Evolutionary conservation across 2,329 filamentous ascomycete species (phyloP).

Genomic region (Didymella keratinophila): DNA sequence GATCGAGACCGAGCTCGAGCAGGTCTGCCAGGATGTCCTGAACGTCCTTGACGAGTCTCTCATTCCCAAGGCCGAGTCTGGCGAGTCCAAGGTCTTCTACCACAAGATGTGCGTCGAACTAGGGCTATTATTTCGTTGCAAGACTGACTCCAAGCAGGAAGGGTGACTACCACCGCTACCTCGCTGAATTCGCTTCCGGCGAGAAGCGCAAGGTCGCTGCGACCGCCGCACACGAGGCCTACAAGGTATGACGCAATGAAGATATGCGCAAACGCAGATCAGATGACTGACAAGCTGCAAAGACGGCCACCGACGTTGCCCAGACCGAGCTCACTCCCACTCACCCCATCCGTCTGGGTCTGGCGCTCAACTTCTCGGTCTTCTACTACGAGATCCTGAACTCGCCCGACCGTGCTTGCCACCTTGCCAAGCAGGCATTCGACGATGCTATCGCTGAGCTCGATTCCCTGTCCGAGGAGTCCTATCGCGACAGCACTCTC

Average conservation of each 20-base stretch:
- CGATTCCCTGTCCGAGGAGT: slow-evolving; percentile 96
- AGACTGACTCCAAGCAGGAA: slow-evolving; percentile 68
- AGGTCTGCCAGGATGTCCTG: slow-evolving; percentile 97
- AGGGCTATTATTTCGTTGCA: slow-evolving; percentile 12
- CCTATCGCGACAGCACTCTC: slow-evolving; percentile 97
- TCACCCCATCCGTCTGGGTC: slow-evolving; percentile 96
- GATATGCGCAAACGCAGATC: slow-evolving; percentile 12
- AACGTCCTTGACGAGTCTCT: slow-evolving; percentile 91
- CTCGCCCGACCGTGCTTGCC: slow-evolving; percentile 96
- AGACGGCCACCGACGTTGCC: slow-evolving; percentile 97
- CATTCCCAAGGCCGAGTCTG: slow-evolving; percentile 93
- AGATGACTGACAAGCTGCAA: slow-evolving; percentile 31
- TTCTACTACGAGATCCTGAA: slow-evolving; percentile 99
- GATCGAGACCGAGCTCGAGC: slow-evolving; percentile 97
- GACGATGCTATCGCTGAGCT: slow-evolving; percentile 99
- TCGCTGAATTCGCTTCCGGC: slow-evolving; percentile 90
- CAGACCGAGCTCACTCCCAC: slow-evolving; percentile 97
- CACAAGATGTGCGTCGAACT: slow-evolving; percentile 89
- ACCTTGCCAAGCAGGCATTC: slow-evolving; percentile 98
- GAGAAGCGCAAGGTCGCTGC: slow-evolving; percentile 92
- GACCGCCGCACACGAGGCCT: slow-evolving; percentile 88
- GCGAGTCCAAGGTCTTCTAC: slow-evolving; percentile 99
- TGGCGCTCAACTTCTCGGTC: slow-evolving; percentile 98
- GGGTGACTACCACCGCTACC: slow-evolving; percentile 96
- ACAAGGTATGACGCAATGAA: slow-evolving; percentile 76